Evolutionary conservation across 495 filamentous ascomycete species (phyloP).

Genomic region (Umbilicaria muhlenbergii): DNA sequence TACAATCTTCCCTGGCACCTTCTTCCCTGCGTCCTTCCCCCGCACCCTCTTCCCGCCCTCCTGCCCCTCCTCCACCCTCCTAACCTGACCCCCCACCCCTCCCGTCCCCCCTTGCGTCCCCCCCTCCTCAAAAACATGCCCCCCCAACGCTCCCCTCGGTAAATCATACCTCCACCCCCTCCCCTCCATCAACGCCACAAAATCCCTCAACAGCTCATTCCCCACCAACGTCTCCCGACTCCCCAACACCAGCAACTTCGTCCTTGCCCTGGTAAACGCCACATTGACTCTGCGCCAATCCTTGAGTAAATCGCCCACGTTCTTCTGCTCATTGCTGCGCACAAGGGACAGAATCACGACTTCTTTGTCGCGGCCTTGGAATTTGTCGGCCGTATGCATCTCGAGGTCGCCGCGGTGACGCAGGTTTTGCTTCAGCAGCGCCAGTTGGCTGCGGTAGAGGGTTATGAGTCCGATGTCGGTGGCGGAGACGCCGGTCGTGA

Average conservation of each 20-base stretch:
- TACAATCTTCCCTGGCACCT: slow-evolving; percentile 7
- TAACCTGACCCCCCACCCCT: not conserved
- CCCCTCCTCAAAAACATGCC: slow-evolving; percentile 46
- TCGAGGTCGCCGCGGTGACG: slow-evolving; percentile 47
- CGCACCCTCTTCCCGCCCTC: not conserved
- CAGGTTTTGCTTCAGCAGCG: slow-evolving; percentile 39
- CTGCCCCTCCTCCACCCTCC: not conserved
- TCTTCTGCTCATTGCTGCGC: slow-evolving; percentile 62
- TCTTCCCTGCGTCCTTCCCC: slow-evolving; percentile 5
- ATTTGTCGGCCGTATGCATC: slow-evolving; percentile 92
- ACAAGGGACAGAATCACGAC: slow-evolving; percentile 76
- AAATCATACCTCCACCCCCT: slow-evolving; percentile 65
- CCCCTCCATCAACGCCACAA: slow-evolving; percentile 60
- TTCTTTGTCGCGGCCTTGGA: slow-evolving; percentile 91
- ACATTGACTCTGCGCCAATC: slow-evolving; percentile 94
- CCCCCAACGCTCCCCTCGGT: slow-evolving; percentile 40
- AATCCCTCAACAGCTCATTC: slow-evolving; percentile 59
- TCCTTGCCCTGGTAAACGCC: slow-evolving; percentile 79
- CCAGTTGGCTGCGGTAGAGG: slow-evolving; percentile 89
- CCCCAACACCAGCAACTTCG: slow-evolving; percentile 77
- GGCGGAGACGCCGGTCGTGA: slow-evolving; percentile 56
- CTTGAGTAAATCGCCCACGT: slow-evolving; percentile 73
- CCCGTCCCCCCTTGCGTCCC: slow-evolving; percentile 21
- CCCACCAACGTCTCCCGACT: slow-evolving; percentile 59
- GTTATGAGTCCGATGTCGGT: slow-evolving; percentile 88